Evolutionary conservation across 352 stramenopile species (phyloP), one percentile per base, ranked within the genome.

Genomic region (Globisporangium paddicum): DNA sequence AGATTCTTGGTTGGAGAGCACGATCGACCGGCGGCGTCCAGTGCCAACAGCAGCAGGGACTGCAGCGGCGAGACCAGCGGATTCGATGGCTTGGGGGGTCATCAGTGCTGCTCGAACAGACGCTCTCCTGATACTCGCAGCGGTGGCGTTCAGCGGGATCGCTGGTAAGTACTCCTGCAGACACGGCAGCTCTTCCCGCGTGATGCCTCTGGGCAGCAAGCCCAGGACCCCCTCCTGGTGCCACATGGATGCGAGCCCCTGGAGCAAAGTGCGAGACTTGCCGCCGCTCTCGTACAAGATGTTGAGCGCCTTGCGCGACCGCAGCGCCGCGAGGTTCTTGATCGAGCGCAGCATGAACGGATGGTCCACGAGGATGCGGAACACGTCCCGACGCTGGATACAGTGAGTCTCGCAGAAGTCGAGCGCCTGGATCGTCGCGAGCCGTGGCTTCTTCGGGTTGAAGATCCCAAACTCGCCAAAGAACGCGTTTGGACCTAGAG

Each of bases 401-500:
- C 73, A 86, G 58, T 91, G 79, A 0, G 79, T 89, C 56, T 93
- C 84, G 45, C 84, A 91, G 55, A 90, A 93, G 32, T 90, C 82
- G 11, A 93, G 48, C 0, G 81, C 82, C 49, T 89, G 77, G 41
- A 93, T 90, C 11, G 84, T 91, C 26, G 81, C 84, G 16, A 91
- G 67, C 1, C 82, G 72, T 3, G 82, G 77, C 28, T 85, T 86
- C 13, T 58, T 65, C 1, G 80, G 80, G 58, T 90, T 91, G 45
- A 89, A 69, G 40, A 93, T 88, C 18, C 76, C 85, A 62, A 91
- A 90, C 63, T 93, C 84, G 3, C 81, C 83, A 68, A 93, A 93
- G 64, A 77, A 89, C 25, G 82, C 77, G 49, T 85, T 91, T 0
- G 81, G 78, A 0, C 81, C 79, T 18, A 93, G 71, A 18, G 79